Evolutionary conservation across 768 basidiomycete genomes (phyloP), one percentile per base, ranked within the genome.

Genomic region (Favolaschia claudopus): DNA sequence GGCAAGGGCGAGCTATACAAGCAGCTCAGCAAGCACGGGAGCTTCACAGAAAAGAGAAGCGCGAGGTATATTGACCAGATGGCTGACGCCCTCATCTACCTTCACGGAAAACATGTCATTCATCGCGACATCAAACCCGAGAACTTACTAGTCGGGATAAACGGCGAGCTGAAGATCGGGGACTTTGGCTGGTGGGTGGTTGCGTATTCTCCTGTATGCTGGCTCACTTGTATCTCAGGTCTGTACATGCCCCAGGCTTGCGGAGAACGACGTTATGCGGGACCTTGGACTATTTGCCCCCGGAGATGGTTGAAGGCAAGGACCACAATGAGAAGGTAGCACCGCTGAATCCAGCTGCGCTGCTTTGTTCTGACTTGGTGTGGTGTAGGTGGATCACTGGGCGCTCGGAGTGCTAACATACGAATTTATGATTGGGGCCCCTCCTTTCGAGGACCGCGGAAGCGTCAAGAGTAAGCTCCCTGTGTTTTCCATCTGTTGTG

Each of bases 121-220:
- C 97, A 99, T 73, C 87, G 97, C 29, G 97, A 99, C 69, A 99
- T 99, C 78, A 99, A 99, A 75, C 97, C 97, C 0, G 96, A 99
- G 77, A 99, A 99, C 73, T 76, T 99, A 45, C 82, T 99, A 29
- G 79, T 99, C 13, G 96, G 96, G 12, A 85, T 99, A 68, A 94
- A 95, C 66, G 96, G 96, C 36, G 96, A 99, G 72, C 80, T 99
- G 67, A 99, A 99, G 82, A 96, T 99, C 60, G 97, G 89, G 4
- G 96, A 99, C 74, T 99, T 99, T 74, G 97, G 97, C 10, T 99
- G 97, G 96, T 94, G 91, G 1, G 59, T 61, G n/a, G 7, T 1
- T 45, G 8, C 28, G 15, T 7, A 7, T 36, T 31, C n/a, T 12
- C 9, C 20, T 15, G 36, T 12, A 8, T 20, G 5, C n/a, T 43